Evolutionary conservation across 2,329 filamentous ascomycete genomes (phyloP).

Genomic region (Diaporthe ilicicola): DNA sequence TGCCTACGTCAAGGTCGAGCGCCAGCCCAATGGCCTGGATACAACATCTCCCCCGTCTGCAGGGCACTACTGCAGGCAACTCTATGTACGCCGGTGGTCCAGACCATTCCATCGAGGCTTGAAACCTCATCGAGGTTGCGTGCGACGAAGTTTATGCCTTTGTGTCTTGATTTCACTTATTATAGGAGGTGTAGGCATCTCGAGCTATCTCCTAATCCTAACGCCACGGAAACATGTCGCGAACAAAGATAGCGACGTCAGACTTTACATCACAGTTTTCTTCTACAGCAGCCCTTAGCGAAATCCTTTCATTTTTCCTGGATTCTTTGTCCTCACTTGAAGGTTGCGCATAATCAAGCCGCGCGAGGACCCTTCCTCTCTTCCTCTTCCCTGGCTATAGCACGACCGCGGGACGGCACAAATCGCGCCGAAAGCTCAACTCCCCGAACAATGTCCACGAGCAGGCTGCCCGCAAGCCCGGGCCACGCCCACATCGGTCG

Average conservation of each 20-base stretch:
- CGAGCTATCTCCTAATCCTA: neutral
- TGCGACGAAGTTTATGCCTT: conserved; percentile 11
- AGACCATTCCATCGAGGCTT: conserved; percentile 14
- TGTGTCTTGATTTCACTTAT: neutral
- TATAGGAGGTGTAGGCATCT: neutral
- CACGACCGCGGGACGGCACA: neutral
- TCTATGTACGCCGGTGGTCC: conserved; percentile 2
- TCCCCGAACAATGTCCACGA: conserved; percentile 10
- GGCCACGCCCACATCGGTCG: conserved; percentile 3
- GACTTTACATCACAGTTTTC: neutral
- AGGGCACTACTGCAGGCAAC: conserved; percentile 20
- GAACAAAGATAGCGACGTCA: neutral
- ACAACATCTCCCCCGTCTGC: conserved; percentile 12
- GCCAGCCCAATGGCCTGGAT: conserved; percentile 21
- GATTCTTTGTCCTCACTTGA: neutral
- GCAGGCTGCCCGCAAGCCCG: neutral
- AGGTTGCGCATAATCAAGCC: neutral
- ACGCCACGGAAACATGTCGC: conserved; percentile 1
- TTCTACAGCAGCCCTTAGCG: neutral
- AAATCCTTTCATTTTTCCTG: neutral
- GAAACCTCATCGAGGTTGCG: conserved; percentile 11
- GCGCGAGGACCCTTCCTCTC: neutral
- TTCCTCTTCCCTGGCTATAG: neutral
- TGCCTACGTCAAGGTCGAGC: neutral
- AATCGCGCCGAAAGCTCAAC: neutral